phyloP scores from a whole-genome alignment of 148 eudicot genomes.

The Rhododendron ovatum region DNA sequence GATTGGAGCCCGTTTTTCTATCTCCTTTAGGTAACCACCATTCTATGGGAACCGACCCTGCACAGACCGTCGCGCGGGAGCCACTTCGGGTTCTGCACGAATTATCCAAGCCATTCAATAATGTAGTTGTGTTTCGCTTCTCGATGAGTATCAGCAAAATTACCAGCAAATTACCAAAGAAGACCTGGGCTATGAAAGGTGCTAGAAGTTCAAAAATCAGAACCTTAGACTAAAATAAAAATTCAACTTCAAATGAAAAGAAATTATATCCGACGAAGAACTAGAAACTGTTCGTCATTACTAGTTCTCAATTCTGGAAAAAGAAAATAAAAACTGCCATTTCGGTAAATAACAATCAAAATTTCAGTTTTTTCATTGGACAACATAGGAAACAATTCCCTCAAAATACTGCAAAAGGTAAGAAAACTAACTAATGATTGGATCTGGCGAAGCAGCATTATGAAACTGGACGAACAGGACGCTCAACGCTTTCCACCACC shows the following conservation, averaged over 20 bases:
- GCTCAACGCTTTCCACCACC: conserved; percentile 7
- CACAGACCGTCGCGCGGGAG: accelerated
- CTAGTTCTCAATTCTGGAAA: not conserved
- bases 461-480: not conserved
- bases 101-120: too few species aligned
- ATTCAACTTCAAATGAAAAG: not conserved
- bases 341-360: not conserved
- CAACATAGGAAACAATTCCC: not conserved
- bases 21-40: too few species aligned
- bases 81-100: too few species aligned
- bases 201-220: not conserved
- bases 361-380: not conserved
- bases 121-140: too few species aligned
- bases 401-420: not conserved
- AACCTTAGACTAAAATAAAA: not conserved
- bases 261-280: not conserved
- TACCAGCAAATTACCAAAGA: not conserved
- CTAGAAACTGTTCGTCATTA: not conserved
- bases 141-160: too few species aligned
- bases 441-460: not conserved
- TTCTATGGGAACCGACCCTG: too few species aligned
- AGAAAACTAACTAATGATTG: not conserved
- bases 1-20: too few species aligned
- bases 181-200: not conserved
- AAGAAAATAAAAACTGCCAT: not conserved